Percentiles rank a stretch among this genome's conserved stretches.
Conservation (phyloP, 2,329 filamentous ascomycete species). For the Albifimbria verrucaria region DNA sequence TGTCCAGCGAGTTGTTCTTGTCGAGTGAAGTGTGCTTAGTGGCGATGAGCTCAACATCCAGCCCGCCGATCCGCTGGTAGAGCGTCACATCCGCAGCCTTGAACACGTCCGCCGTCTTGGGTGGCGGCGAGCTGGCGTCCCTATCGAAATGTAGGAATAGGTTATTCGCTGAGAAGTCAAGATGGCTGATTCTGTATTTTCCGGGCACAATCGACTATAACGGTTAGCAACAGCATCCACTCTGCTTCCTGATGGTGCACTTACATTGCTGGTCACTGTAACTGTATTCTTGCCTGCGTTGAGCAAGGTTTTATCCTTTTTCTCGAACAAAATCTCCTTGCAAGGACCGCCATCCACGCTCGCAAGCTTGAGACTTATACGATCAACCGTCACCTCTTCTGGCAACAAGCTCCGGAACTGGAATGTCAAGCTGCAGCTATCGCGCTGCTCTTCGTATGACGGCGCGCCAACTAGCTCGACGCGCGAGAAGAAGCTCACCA, state of each 20-base stretch:
- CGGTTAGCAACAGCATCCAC: slow-evolving; percentile 29
- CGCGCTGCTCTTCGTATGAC: slow-evolving; percentile 64
- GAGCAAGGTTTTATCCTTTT: slow-evolving; percentile 21
- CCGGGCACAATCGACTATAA: slow-evolving; percentile 63
- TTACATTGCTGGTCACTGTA: slow-evolving; percentile 31
- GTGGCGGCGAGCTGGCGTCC: slow-evolving; percentile 44
- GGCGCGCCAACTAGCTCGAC: slow-evolving; percentile 67
- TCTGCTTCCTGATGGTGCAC: slow-evolving; percentile 13
- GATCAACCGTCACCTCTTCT: slow-evolving; percentile 65
- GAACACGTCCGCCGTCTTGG: slow-evolving; percentile 49
- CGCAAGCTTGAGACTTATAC: slow-evolving; percentile 61
- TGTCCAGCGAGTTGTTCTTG: slow-evolving; percentile 71
- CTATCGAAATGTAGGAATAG: slow-evolving; percentile 65
- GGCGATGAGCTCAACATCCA: slow-evolving; percentile 65
- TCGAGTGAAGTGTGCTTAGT: slow-evolving; percentile 76
- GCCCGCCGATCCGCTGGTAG: slow-evolving; percentile 66
- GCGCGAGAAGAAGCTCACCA: slow-evolving; percentile 71
- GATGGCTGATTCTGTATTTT: slow-evolving; percentile 69
- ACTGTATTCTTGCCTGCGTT: slow-evolving; percentile 48
- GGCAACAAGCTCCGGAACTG: slow-evolving; percentile 69
- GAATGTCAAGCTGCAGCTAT: slow-evolving; percentile 71
- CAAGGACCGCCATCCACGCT: slow-evolving; percentile 50
- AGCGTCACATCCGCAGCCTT: slow-evolving; percentile 63
- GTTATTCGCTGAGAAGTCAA: slow-evolving; percentile 63
- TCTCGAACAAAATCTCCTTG: slow-evolving; percentile 52